Percentiles rank a stretch among this genome's conserved stretches.
Conservation (phyloP, 108 stramenopile species). For the Bacterosira constricta region DNA sequence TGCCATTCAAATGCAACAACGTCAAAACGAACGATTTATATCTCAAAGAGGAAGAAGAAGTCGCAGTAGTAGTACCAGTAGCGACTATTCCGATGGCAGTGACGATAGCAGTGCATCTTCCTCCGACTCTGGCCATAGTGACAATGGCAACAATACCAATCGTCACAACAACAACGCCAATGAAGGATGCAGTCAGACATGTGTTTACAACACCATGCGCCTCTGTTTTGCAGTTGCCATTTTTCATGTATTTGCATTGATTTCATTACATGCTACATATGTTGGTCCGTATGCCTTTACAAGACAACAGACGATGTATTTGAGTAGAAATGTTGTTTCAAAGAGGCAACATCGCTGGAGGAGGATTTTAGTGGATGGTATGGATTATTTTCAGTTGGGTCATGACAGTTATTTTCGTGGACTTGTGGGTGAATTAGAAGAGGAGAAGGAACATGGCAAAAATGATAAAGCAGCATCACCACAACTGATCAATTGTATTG, state of each 20-base stretch:
- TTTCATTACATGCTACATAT: slow-evolving; percentile 50
- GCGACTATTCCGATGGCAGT: not conserved
- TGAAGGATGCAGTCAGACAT: slow-evolving; percentile 48
- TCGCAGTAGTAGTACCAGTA: not conserved
- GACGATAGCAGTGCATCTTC: slow-evolving; percentile 1
- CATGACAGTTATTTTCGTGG: not conserved
- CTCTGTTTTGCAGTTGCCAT: slow-evolving; percentile 27
- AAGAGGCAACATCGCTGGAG: too few species aligned
- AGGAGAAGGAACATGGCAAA: not conserved
- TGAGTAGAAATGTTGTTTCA: too few species aligned
- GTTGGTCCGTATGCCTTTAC: slow-evolving; percentile 48
- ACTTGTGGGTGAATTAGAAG: too few species aligned
- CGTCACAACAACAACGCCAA: slow-evolving; percentile 7
- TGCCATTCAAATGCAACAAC: slow-evolving; percentile 29
- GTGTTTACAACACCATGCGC: slow-evolving; percentile 37
- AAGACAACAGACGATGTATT: not conserved
- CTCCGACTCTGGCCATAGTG: slow-evolving; percentile 7
- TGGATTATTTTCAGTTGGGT: not conserved
- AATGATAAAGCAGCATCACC: not conserved
- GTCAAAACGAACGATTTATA: slow-evolving; percentile 22
- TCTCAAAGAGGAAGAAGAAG: slow-evolving; percentile 9
- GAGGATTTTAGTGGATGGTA: not conserved
- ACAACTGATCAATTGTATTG: slow-evolving; percentile 36
- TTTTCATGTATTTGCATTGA: slow-evolving; percentile 35
- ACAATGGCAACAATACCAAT: slow-evolving; percentile 2